These are phyloP conservation scores for Mycosarcoma maydis DNA, from an alignment of 1,284 basidiomycete species.

Conservation along the genomic window DNA sequence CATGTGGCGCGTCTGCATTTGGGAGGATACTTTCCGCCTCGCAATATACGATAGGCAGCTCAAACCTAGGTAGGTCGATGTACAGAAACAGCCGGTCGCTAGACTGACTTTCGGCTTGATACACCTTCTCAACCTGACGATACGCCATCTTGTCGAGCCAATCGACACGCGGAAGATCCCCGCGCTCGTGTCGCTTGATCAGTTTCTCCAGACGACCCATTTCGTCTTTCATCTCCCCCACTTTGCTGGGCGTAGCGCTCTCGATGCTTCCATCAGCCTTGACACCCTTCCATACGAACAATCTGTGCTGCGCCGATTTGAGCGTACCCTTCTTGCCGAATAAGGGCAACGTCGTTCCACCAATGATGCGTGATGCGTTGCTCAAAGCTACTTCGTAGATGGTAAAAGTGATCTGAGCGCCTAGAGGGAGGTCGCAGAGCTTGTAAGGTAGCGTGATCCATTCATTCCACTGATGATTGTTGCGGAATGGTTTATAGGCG, in stretches of 20 bases:
- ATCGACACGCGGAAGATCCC: constrained; percentile 90
- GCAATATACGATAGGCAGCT: constrained; percentile 95
- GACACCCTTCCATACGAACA: constrained; percentile 81
- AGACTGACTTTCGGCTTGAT: constrained; percentile 42
- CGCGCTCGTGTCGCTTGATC: constrained; percentile 94
- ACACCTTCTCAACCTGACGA: constrained; percentile 83
- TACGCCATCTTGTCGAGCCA: constrained; percentile 96
- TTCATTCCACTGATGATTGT: constrained; percentile 79
- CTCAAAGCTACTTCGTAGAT: constrained; percentile 84
- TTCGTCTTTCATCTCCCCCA: constrained; percentile 74
- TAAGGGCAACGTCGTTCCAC: constrained; percentile 86
- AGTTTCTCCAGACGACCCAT: constrained; percentile 95
- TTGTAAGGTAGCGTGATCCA: constrained; percentile 88
- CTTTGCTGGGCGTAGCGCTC: constrained; percentile 76
- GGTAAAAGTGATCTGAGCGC: constrained; percentile 88
- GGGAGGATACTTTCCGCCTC: constrained; percentile 67
- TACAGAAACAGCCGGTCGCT: constrained; percentile 76
- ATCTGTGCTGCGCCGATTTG: constrained; percentile 77
- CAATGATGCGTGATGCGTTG: constrained; percentile 75
- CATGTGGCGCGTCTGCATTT: constrained; percentile 9
- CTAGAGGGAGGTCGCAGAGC: constrained; percentile 88
- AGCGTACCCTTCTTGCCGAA: constrained; percentile 93
- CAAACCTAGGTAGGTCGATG: constrained; percentile 94
- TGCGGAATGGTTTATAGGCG: constrained; percentile 83
- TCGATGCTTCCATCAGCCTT: constrained; percentile 86